Evolutionary conservation across 23 red algal genomes (phyloP).

Genomic region (Gracilariopsis chorda): DNA sequence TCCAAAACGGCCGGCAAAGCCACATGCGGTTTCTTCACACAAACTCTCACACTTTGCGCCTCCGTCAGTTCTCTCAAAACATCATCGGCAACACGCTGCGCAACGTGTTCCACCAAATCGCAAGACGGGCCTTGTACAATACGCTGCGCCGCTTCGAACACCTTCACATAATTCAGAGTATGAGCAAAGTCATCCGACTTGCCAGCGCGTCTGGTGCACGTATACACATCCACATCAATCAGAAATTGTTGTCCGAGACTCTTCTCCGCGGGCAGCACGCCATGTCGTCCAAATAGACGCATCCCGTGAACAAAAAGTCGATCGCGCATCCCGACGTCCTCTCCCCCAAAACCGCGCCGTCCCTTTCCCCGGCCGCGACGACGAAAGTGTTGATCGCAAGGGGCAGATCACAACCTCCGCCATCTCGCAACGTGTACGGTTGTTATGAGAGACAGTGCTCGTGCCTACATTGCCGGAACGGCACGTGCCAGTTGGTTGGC

Average conservation of each 20-base stretch:
- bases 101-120: constrained; percentile 70
- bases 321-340: neutral
- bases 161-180: constrained; percentile 55
- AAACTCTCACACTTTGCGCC: constrained; percentile 44
- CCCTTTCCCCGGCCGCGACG: too few relatives aligned
- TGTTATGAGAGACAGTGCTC: too few relatives aligned
- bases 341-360: neutral
- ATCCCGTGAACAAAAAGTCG: constrained; percentile 71
- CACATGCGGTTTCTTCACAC: constrained; percentile 75
- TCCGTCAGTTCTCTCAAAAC: neutral
- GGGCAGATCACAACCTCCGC: too few relatives aligned
- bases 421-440: too few relatives aligned
- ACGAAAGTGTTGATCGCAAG: too few relatives aligned
- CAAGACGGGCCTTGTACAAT: constrained; percentile 26
- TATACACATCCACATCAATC: constrained; percentile 63
- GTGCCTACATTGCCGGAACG: too few relatives aligned
- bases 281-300: constrained; percentile 65
- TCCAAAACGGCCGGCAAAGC: constrained; percentile 67
- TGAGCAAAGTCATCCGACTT: neutral
- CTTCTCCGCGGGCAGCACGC: constrained; percentile 64
- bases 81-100: constrained; percentile 44
- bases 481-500: too few relatives aligned
- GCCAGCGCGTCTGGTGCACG: neutral
- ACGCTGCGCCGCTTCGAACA: constrained; percentile 33
- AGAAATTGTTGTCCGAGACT: constrained; percentile 77